Evolutionary conservation across 2,329 filamentous ascomycete genomes (phyloP), one percentile per base, ranked within the genome.

Genomic region (Verticillium tricorpus): DNA sequence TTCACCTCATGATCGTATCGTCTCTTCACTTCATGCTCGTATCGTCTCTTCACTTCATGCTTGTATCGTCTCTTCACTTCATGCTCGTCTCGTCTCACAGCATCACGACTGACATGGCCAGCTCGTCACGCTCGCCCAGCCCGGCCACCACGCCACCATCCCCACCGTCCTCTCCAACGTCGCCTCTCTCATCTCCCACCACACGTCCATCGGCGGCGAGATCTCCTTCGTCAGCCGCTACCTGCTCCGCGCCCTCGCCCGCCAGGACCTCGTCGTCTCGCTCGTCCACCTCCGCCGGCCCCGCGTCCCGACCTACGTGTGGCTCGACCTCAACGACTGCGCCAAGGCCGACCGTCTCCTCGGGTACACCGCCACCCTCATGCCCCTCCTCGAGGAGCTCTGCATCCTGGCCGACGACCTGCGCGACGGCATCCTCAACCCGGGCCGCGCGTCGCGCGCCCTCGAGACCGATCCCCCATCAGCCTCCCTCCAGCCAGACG

Each of bases 181-280:
- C 22, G 66, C 68, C 22, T 67, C 66, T 8, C 65, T 73, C 22
- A 67, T 72, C 52, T 63, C 68, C 19, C 68, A 71, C 61, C 66
- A 68, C 57, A 54, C 68, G 35, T 63, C 63, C 17, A 63, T 59
- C 9, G 68, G 68, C 4, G 62, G 60, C 2, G 63, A 65, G 25
- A 62, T 73, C 9, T 70, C 65, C 14, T 69, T 68, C 17, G 62
- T 72, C 4, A 68, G 70, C 15, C 69, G 67, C n/a, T 73, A 73
- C 50, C 72, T 72, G 58, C 67, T 73, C 19, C 68, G 70, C 12
- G 71, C 69, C 12, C 60, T 73, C 14, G 72, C 72, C 1, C 68
- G 71, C 17, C 70, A 73, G 54, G 71, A 73, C 52, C 70, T 72
- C 63, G 66, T 73, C 56, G 62, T 71, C 32, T 71, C 70, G 1